Evolutionary conservation across 108 stramenopile species (phyloP), one percentile per base, ranked within the genome.

Genomic region (Nannochloropsis granulata): DNA sequence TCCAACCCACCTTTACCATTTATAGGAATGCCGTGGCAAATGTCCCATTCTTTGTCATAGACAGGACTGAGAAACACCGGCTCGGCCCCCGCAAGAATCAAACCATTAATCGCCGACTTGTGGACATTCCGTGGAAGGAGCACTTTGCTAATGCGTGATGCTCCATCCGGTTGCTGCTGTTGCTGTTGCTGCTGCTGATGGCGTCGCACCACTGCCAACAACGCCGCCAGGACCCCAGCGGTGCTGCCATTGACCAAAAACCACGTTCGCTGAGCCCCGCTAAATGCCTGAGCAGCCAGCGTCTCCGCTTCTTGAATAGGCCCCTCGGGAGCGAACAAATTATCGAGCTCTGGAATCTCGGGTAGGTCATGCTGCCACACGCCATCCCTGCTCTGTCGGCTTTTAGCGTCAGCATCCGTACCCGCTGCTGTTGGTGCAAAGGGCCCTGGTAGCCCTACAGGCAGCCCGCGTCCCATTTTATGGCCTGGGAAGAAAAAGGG

Each of bases 271-370:
- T 71, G 56, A n/a, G 83, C 43, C 14, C 83, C 87, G 13, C 87
- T 83, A 43, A 88, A 88, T 2, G 84, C 81, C 12, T 84, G 81
- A 12, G 83, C 87, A 10, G 87, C 87, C 34, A 88, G 81, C 56
- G 43, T 12, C 26, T 88, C 87, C 12, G 87, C 87, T 23, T 88
- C 87, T 25, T 81, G 80, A 42, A 88, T 88, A 13, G 87, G 84
- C 0, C 87, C 87, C 84, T 84, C 89, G 24, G 89, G 89, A 5
- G 88, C 84, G 86, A 89, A 88, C 83, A 90, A 45, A 44, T 90
- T 90, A 86, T 90, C 89, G 79, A 86, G 85, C 71, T 88, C 89
- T 19, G 88, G 88, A 16, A 90, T 83, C 79, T 90, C 89, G 23
- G 89, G 89, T 21, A 90, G 82, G 43, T 90, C 89, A 26, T 88